Evolutionary conservation across 202 grass and related monocot species (phyloP).

Genomic region (Panicum virgatum): DNA sequence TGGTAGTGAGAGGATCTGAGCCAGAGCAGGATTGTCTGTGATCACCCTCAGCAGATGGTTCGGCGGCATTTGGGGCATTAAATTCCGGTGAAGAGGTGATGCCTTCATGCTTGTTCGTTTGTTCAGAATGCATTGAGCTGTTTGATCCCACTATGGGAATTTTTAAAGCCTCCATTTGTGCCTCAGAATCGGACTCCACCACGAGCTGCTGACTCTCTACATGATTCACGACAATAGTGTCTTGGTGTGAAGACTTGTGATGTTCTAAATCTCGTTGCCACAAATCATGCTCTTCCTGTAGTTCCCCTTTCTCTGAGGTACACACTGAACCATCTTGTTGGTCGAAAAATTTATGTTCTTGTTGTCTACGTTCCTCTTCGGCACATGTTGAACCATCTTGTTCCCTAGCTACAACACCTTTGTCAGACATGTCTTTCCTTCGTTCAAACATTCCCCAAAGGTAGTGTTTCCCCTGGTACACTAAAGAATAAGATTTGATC

Average conservation of each 20-base stretch:
- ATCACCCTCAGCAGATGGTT: neutral
- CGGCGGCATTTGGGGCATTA: neutral
- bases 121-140: neutral
- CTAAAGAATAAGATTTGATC: constrained; percentile 34
- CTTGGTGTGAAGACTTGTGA: neutral
- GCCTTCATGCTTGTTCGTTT: constrained; percentile 9
- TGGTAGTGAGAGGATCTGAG: neutral
- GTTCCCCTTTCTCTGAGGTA: neutral
- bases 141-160: constrained; percentile 1
- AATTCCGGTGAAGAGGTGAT: neutral
- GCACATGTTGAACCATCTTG: constrained; percentile 15
- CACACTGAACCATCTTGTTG: neutral
- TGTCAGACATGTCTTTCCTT: constrained; percentile 25
- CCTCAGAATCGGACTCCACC: neutral
- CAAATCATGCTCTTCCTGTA: neutral
- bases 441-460: constrained; percentile 65
- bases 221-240: constrained; percentile 6
- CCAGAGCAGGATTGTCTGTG: neutral
- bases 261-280: neutral
- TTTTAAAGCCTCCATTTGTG: neutral
- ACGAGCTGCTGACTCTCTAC: neutral
- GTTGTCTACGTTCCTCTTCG: constrained; percentile 1
- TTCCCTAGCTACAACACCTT: constrained; percentile 15
- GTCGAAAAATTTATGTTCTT: neutral
- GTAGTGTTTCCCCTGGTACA: constrained; percentile 57